Evolutionary conservation across 805 yeast genomes (phyloP).

Genomic region (Wickerhamiella vanderwaltii): DNA sequence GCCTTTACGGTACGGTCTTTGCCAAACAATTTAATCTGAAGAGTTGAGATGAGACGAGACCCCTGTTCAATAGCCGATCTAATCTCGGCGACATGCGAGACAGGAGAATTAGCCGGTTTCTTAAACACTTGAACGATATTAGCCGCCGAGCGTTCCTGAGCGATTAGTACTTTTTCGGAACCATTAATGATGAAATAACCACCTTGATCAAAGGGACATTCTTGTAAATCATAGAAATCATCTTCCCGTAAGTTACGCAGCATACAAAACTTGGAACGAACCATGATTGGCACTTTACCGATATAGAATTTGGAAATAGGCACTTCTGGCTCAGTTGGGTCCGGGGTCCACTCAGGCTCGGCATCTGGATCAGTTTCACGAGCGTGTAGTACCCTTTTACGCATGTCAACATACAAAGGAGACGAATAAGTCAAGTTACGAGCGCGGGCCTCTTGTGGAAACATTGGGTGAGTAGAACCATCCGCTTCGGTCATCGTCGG

Average conservation of each 20-base stretch:
- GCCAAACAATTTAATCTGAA: conserved; percentile 86
- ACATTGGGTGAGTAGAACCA: conserved; percentile 98
- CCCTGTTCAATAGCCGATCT: conserved; percentile 96
- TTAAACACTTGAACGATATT: conserved; percentile 97
- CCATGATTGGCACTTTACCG: conserved; percentile 97
- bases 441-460: conserved; percentile 95
- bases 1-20: conserved; percentile 81
- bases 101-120: conserved; percentile 94
- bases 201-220: conserved; percentile 99
- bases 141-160: conserved; percentile 98
- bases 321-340: conserved; percentile 47
- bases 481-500: conserved; percentile 99
- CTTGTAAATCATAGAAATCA: conserved; percentile 89
- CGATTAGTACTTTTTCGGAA: conserved; percentile 94
- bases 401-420: conserved; percentile 91
- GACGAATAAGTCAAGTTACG: conserved; percentile 94
- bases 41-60: conserved; percentile 80
- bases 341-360: conserved; percentile 52
- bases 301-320: conserved; percentile 74
- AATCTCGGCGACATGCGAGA: conserved; percentile 91
- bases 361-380: conserved; percentile 21
- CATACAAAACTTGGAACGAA: conserved; percentile 91
- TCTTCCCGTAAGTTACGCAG: conserved; percentile 80
- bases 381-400: conserved; percentile 57
- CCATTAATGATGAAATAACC: conserved; percentile 98